These are phyloP conservation scores for Solanum infundibuliforme DNA, from an alignment of 257 asterid genomes.

Conservation along the genomic window DNA sequence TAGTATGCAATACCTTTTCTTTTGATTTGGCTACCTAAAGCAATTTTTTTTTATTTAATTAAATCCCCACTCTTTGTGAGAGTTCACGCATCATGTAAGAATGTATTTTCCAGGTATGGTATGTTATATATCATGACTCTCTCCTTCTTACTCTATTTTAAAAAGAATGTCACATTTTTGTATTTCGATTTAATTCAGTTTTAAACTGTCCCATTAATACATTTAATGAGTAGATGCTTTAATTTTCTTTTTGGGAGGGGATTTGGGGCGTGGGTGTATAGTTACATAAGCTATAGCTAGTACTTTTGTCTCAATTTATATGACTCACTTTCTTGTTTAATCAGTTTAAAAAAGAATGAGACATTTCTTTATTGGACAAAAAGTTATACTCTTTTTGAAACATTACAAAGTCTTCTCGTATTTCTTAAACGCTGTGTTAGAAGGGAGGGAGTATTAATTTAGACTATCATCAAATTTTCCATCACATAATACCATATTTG, in stretches of 20 bases:
- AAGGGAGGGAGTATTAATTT: neutral
- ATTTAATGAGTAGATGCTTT: too few relatives aligned
- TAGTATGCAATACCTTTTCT: neutral
- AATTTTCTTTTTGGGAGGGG: neutral
- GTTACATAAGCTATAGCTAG: too few relatives aligned
- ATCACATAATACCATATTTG: neutral
- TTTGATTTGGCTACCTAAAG: neutral
- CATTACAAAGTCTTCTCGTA: too few relatives aligned
- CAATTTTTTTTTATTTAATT: neutral
- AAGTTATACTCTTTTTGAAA: neutral
- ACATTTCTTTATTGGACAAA: neutral
- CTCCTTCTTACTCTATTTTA: neutral
- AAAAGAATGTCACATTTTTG: neutral
- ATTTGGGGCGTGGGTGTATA: neutral
- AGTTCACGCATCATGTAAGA: neutral
- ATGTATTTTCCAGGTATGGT: neutral
- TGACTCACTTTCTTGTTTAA: neutral
- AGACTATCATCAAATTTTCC: neutral
- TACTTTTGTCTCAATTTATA: too few relatives aligned
- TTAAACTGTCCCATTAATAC: neutral
- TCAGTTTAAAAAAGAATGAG: fast-evolving
- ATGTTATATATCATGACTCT: neutral
- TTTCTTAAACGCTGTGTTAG: neutral
- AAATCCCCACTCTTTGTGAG: neutral
- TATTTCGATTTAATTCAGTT: too few relatives aligned